Percentiles rank a stretch among this genome's conserved stretches.
phyloP scores from a whole-genome alignment of 2,329 filamentous ascomycete genomes.

The Botryotinia globosa region DNA sequence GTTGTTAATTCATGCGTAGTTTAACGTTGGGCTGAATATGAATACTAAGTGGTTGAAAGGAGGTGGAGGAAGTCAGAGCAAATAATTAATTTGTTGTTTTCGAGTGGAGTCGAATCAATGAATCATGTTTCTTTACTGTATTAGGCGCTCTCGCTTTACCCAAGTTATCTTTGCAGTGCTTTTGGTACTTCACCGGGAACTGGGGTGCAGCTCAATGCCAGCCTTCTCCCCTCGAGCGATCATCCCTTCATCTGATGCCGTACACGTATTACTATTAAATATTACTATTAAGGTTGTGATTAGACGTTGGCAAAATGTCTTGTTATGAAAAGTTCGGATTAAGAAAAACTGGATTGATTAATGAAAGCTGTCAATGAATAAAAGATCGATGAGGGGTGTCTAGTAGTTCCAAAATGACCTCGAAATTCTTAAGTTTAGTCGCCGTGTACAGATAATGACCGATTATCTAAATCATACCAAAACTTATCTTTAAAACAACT shows the following conservation, averaged over 20 bases:
- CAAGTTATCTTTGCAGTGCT: background rate
- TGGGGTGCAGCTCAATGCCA: slow-evolving; percentile 3
- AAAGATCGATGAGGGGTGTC: background rate
- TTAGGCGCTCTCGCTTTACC: background rate
- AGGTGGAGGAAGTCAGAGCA: background rate
- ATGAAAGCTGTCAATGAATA: background rate
- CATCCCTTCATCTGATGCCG: slow-evolving; percentile 24
- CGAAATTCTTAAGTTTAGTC: background rate
- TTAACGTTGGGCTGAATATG: slow-evolving; percentile 41
- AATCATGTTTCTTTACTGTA: background rate
- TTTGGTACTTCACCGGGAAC: slow-evolving; percentile 6
- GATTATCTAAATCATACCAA: no score
- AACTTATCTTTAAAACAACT: no score
- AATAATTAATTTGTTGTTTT: slow-evolving; percentile 8
- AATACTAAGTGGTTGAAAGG: slow-evolving; percentile 13
- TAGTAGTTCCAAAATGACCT: background rate
- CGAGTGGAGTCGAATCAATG: slow-evolving; percentile 1
- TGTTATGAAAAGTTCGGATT: slow-evolving; percentile 8
- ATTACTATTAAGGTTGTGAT: background rate
- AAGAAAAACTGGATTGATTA: background rate
- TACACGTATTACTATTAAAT: background rate
- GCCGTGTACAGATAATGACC: no score
- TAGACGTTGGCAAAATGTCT: background rate
- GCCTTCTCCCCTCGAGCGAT: background rate
- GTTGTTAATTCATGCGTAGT: slow-evolving; percentile 54